Base-by-base conservation (phyloP, 2,329 filamentous ascomycete genomes). In the Penicillium paneum region DNA sequence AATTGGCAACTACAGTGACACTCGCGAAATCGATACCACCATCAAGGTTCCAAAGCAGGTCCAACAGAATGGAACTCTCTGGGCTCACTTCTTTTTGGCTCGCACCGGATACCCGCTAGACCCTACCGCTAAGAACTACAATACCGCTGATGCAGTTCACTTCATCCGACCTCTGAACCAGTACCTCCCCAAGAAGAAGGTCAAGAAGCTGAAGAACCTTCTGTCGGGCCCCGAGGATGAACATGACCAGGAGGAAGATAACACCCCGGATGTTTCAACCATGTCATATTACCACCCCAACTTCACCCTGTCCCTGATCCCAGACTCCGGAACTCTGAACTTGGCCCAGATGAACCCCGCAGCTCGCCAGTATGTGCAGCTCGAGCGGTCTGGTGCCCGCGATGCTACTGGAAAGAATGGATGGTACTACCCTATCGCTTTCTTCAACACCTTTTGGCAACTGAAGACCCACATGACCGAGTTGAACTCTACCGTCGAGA, bases 371-470 rank as follows among this genome's bases (percentile, higher is more conserved):
- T 94, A 89, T 69, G 78, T 97, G 35, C 85, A 86, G 42, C 81
- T 96, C 31, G 94, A 97, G 71, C 74, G 83, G 2, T 91, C 85
- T 2, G 89, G 88, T 43, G 89, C 91, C 41, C 85, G 94, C 56
- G 94, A 99, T 71, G 85, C 81, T 2, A 85, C 85, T 13, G 94
- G 94, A 35, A 83, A 92, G 74, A 91, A 97, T 74, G 87, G 88
- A 57, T 99, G 92, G 92, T 99, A 97, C 70, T 85, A 89, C 69
- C 94, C 94, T 5, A 84, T 97, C 41, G 76, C 97, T 36, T 99
- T 91, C 71, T 79, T 94, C 69, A 99, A 99, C 76, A 95, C 89
- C 4, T 99, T 99, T 76, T 99, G 94, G 94, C 93, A 97, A 75
- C 81, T 99, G 60, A 90, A 84, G 70, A 87, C 82, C 59, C 91